phyloP scores from a whole-genome alignment of 1,284 basidiomycete genomes.

The Trichosporon inkin region DNA sequence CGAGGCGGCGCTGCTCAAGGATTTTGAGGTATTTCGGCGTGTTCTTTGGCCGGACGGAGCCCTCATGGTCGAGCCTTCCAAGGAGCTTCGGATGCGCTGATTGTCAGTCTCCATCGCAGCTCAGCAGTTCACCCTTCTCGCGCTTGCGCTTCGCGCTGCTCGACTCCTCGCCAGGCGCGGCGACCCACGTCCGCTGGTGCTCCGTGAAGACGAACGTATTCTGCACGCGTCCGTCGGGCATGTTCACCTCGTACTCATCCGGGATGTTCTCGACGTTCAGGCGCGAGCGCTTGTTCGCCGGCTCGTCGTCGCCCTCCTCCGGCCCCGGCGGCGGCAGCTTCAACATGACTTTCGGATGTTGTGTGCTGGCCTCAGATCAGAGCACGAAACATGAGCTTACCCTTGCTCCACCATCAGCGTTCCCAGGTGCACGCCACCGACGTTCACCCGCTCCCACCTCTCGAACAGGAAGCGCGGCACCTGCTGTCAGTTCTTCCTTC shows the following conservation, averaged over 20 bases:
- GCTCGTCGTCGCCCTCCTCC: slow-evolving; percentile 9
- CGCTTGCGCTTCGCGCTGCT: slow-evolving; percentile 29
- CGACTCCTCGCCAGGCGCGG: slow-evolving; percentile 14
- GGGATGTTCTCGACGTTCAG: slow-evolving; percentile 35
- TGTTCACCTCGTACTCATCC: slow-evolving; percentile 40
- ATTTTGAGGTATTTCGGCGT: slow-evolving; percentile 52
- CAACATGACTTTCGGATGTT: slow-evolving; percentile 19
- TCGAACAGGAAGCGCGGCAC: slow-evolving; percentile 55
- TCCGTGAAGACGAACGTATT: slow-evolving; percentile 46
- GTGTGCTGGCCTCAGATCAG: slow-evolving; percentile 5
- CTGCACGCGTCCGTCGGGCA: slow-evolving; percentile 35
- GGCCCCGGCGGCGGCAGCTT: slow-evolving; percentile 20
- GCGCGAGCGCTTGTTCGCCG: slow-evolving; percentile 16
- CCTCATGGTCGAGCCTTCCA: slow-evolving; percentile 44
- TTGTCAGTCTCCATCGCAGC: background rate
- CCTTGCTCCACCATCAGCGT: slow-evolving; percentile 53
- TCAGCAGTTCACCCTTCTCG: slow-evolving; percentile 33
- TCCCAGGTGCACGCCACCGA: slow-evolving; percentile 52
- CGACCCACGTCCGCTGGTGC: slow-evolving; percentile 27
- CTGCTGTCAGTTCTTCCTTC: slow-evolving; percentile 20
- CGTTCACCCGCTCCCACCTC: slow-evolving; percentile 52
- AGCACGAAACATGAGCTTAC: slow-evolving; percentile 26
- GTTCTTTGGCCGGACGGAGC: slow-evolving; percentile 38
- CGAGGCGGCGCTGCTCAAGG: slow-evolving; percentile 46
- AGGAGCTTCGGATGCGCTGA: slow-evolving; percentile 34